phyloP scores from a whole-genome alignment of 2,329 filamentous ascomycete genomes.

The Onygenales sp. region DNA sequence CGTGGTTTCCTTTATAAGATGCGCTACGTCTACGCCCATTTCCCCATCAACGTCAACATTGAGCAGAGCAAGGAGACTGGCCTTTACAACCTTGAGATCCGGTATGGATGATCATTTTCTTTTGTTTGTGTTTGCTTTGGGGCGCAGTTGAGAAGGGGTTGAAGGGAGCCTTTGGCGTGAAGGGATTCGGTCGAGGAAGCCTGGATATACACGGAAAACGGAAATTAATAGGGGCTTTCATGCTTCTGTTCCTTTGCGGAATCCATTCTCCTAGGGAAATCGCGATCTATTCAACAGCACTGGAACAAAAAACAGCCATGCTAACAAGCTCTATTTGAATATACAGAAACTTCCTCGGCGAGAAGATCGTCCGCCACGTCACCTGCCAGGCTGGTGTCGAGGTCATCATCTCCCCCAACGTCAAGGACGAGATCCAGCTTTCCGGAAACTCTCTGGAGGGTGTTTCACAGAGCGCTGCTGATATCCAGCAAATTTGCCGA shows the following conservation, averaged over 20 bases:
- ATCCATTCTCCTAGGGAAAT: too few species aligned
- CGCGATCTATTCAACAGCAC: background rate
- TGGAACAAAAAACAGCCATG: background rate
- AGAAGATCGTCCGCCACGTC: conserved; percentile 96
- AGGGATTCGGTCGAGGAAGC: background rate
- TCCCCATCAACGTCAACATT: conserved; percentile 99
- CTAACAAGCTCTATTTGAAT: conserved; percentile 3
- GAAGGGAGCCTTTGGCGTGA: too few species aligned
- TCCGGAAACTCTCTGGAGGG: conserved; percentile 91
- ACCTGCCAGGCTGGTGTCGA: conserved; percentile 84
- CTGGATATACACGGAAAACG: background rate
- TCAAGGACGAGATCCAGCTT: conserved; percentile 96
- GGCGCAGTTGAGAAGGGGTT: background rate
- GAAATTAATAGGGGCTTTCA: background rate
- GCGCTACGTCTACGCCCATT: conserved; percentile 99
- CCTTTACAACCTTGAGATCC: conserved; percentile 88
- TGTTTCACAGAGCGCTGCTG: conserved; percentile 95
- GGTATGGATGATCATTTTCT: conserved; percentile 47
- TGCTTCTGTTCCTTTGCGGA: too few species aligned
- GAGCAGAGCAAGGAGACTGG: conserved; percentile 92
- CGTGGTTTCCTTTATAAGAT: conserved; percentile 99
- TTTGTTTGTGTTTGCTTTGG: background rate
- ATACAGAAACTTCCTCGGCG: conserved; percentile 89
- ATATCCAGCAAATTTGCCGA: conserved; percentile 99
- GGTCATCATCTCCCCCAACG: conserved; percentile 77